Base-by-base conservation (phyloP, 208 protist species). In the Trypanosoma avium region DNA sequence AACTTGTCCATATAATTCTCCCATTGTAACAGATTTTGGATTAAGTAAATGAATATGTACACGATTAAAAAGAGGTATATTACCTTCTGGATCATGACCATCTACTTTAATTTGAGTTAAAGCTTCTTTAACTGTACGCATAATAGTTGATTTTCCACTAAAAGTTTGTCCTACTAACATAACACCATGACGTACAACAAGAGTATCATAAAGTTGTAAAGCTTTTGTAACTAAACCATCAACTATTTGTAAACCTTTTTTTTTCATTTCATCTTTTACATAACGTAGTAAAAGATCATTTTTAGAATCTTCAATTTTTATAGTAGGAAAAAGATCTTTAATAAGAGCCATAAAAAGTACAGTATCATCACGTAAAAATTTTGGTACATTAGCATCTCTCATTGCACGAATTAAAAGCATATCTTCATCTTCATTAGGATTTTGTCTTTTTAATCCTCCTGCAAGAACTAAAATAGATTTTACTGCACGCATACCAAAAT, bases 121-220 rank as follows among this genome's bases (percentile, higher is more conserved):
- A 9, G 96, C 72, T 19, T 61, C 45, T 52, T 94, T 74, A 43
- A 98, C 82, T 22, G 76, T 89, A 15, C 78, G 61, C 52, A 97
- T 73, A 65, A 86, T 80, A 19, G 84, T 82, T 21, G 96, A 94
- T 83, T 99, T 99, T 45, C 93, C 97, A 62, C 81, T 90, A 60
- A 94, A 94, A 10, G 97, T 98, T 67, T 97, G 96, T 10, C 97
- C 97, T 21, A 99, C 97, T 55, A 96, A 73, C 93, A 98, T 98
- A 52, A 98, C 83, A 66, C 93, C 96, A 73, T 97, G 93, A 4
- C 94, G 92, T 4, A 97, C 90, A 35, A 90, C 75, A 27, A 97
- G 70, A 27, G 93, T 97, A 68, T 98, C 95, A 77, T 93, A 97
- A 35, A 99, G 72, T 74, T 99, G 96, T 38, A 98, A 62, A 7